Evolutionary conservation across 1,284 basidiomycete species (phyloP), one percentile per base, ranked within the genome.

Genomic region (Malassezia globosa): DNA sequence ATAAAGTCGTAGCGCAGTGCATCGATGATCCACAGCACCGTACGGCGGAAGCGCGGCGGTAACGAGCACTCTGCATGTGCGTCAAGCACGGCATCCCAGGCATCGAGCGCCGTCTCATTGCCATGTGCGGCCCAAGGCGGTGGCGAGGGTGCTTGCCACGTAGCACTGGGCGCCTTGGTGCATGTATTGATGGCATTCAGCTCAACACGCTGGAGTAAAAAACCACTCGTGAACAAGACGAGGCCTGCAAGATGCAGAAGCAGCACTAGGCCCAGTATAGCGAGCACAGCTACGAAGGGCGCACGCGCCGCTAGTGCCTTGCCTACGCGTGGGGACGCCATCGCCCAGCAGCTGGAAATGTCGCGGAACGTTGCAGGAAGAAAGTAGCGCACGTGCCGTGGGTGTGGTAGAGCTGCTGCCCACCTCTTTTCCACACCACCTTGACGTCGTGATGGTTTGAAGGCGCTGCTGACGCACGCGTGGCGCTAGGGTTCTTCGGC

Each of bases 1-100:
- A 97, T 75, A 70, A 96, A 97, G 74, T 99, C 92, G 66, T 88
- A 94, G 1, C 94, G 82, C 16, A 97, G 77, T 0, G 94, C 81
- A 72, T 97, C 94, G 57, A 99, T 85, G 51, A 96, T 80, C 61
- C 96, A 77, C 25, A 96, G 56, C 26, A 97, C 78, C 7, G 85
- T 83, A 58, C 84, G 61, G 6, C 22, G 39, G 22, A 61, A 63
- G 8, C 53, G 59, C 18, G 60, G 44, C 0, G 59, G 54, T 8
- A 71, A 39, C 22, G 55, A 56, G 47, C 66, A 69, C 35, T 69
- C 68, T 8, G 54, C 58, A 10, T 27, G 1, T 0, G 54, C 57
- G 13, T 34, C 26, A 5, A 65, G 37, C 14, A 33, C 25, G 1
- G 46, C 36, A 2, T 60, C 44, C 67, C 67, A 70, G 1, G 48